Conservation (phyloP, 2,329 filamentous ascomycete species). For the Phaeomoniella chlamydospora region DNA sequence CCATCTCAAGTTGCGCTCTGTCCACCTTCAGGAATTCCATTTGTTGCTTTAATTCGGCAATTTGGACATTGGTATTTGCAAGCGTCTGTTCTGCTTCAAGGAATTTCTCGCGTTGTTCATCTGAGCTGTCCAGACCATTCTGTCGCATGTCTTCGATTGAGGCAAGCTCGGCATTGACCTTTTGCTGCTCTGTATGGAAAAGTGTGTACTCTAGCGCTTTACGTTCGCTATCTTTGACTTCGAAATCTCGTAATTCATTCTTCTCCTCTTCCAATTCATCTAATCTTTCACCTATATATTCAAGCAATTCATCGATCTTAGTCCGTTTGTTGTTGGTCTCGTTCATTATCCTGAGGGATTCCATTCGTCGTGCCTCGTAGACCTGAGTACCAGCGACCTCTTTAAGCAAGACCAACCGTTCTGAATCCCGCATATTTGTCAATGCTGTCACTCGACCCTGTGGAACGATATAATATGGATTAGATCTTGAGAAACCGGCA, state of each 20-base stretch:
- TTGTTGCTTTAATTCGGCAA: conserved; percentile 65
- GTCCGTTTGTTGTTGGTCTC: conserved; percentile 89
- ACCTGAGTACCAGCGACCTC: conserved; percentile 97
- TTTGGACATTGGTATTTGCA: conserved; percentile 59
- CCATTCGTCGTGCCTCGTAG: conserved; percentile 80
- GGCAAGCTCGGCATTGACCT: conserved; percentile 62
- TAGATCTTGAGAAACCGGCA: conserved; percentile 89
- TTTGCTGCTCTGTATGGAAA: conserved; percentile 75
- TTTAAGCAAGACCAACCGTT: conserved; percentile 78
- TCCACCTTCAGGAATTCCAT: conserved; percentile 77
- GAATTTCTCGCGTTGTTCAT: conserved; percentile 64
- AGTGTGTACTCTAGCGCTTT: conserved; percentile 90
- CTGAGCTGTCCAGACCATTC: conserved; percentile 70
- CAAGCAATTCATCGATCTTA: conserved; percentile 86
- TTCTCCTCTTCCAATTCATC: conserved; percentile 91
- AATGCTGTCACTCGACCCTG: conserved; percentile 90
- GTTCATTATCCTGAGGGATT: conserved; percentile 91
- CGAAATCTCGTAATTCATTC: conserved; percentile 83
- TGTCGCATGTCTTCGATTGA: conserved; percentile 70
- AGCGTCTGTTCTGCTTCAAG: conserved; percentile 68
- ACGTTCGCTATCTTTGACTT: conserved; percentile 86
- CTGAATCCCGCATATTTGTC: conserved; percentile 97
- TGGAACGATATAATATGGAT: conserved; percentile 97
- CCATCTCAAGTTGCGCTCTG: conserved; percentile 74
- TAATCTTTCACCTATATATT: conserved; percentile 82